phyloP scores from a whole-genome alignment of 2,329 filamentous ascomycete genomes.

The Verticillium isaacii region DNA sequence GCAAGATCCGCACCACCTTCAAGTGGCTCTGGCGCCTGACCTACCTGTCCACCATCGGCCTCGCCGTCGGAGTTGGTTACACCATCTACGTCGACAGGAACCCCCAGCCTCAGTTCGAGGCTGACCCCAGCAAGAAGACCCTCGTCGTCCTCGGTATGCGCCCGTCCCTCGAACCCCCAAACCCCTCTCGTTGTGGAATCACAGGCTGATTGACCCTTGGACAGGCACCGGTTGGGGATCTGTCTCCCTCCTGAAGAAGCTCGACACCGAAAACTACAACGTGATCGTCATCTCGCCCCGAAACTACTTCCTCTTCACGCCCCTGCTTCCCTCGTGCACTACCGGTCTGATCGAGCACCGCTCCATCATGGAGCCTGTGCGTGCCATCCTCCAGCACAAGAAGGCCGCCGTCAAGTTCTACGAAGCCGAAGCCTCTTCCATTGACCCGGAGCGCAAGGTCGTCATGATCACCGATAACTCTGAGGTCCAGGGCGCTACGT shows the following conservation, averaged over 20 bases:
- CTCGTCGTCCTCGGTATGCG: slow-evolving; percentile 83
- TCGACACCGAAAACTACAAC: slow-evolving; percentile 99
- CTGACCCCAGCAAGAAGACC: slow-evolving; percentile 92
- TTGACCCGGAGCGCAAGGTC: slow-evolving; percentile 86
- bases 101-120: slow-evolving; percentile 71
- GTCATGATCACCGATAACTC: slow-evolving; percentile 89
- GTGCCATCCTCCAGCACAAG: slow-evolving; percentile 93
- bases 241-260: slow-evolving; percentile 94
- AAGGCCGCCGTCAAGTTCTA: slow-evolving; percentile 92
- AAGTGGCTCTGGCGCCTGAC: slow-evolving; percentile 80
- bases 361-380: slow-evolving; percentile 98
- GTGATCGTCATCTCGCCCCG: slow-evolving; percentile 95
- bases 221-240: slow-evolving; percentile 92
- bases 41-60: slow-evolving; percentile 68
- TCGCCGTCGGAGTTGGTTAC: slow-evolving; percentile 69
- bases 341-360: slow-evolving; percentile 97
- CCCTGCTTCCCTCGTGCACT: slow-evolving; percentile 93
- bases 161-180: neutral
- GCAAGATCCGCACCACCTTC: slow-evolving; percentile 63
- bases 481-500: slow-evolving; percentile 79
- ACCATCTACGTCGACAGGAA: slow-evolving; percentile 78
- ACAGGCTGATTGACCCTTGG: neutral
- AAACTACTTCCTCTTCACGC: slow-evolving; percentile 99
- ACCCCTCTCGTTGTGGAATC: neutral
- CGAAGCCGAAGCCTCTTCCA: slow-evolving; percentile 94